Conservation (phyloP, 257 asterid species). For the Gynochthodes officinalis region DNA sequence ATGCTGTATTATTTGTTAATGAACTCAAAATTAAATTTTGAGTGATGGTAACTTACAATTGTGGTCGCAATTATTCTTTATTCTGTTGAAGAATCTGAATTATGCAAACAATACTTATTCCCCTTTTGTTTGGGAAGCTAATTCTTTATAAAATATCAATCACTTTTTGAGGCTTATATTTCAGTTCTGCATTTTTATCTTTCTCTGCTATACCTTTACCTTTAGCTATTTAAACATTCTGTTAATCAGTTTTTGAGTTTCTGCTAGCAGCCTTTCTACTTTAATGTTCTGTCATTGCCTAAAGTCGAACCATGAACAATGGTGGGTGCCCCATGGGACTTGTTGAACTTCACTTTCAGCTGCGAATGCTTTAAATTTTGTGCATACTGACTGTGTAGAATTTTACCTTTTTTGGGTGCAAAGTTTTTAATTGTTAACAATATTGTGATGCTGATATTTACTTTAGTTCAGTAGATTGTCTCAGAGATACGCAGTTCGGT, state of each 20-base stretch:
- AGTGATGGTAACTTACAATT: not conserved
- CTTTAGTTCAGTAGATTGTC: slow-evolving; percentile 66
- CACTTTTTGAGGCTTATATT: not conserved
- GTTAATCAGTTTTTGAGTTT: not conserved
- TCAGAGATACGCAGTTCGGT: slow-evolving; percentile 91
- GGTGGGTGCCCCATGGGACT: not conserved
- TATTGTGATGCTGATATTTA: slow-evolving; percentile 29
- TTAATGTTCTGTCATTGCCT: not conserved
- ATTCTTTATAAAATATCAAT: not conserved
- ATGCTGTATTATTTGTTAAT: not conserved
- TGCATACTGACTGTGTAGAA: not conserved
- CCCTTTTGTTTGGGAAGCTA: not conserved
- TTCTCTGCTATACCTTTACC: not conserved
- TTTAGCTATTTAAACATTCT: not conserved
- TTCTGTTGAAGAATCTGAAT: not conserved
- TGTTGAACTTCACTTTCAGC: not conserved
- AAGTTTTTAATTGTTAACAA: not conserved
- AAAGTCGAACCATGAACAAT: not conserved
- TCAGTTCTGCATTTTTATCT: not conserved
- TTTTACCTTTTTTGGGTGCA: not conserved
- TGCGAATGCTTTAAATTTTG: not conserved
- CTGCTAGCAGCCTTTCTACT: not conserved
- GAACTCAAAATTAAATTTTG: not conserved
- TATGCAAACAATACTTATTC: not conserved
- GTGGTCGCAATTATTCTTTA: not conserved